These are phyloP conservation scores for Aureobasidium subglaciale DNA, from an alignment of 2,329 filamentous ascomycete genomes.

Conservation along the genomic window DNA sequence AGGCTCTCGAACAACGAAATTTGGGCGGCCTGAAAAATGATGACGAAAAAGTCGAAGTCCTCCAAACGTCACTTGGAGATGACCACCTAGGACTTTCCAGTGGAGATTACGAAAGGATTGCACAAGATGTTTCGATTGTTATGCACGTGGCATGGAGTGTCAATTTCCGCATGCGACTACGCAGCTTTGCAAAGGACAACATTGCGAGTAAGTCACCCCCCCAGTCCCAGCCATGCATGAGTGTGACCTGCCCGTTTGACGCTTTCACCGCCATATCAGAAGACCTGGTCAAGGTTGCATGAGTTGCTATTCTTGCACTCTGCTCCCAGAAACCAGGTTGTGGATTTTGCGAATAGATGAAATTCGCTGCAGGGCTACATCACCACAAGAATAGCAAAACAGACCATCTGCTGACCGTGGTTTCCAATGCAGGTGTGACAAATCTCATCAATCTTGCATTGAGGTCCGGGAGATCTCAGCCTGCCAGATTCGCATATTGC, in stretches of 20 bases:
- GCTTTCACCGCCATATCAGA: neutral
- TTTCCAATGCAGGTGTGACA: constrained; percentile 29
- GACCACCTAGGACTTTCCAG: constrained; percentile 42
- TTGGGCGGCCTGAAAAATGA: constrained; percentile 24
- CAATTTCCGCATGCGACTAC: constrained; percentile 53
- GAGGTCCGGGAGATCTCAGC: constrained; percentile 21
- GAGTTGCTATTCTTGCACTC: neutral
- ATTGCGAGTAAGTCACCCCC: constrained; percentile 35
- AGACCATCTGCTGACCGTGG: neutral
- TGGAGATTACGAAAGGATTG: constrained; percentile 36
- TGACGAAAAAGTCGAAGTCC: constrained; percentile 42
- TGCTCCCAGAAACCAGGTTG: constrained; percentile 10
- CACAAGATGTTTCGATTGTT: constrained; percentile 41
- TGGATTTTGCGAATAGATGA: constrained; percentile 1
- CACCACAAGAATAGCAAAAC: constrained; percentile 11
- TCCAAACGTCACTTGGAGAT: constrained; percentile 44
- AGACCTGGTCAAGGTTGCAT: constrained; percentile 10
- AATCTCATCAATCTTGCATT: constrained; percentile 44
- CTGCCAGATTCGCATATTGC: constrained; percentile 43
- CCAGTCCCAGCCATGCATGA: constrained; percentile 2
- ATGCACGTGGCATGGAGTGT: constrained; percentile 61
- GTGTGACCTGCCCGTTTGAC: constrained; percentile 1
- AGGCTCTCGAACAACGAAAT: constrained; percentile 37
- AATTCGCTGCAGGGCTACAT: constrained; percentile 6
- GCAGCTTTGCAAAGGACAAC: constrained; percentile 49